phyloP scores from a whole-genome alignment of 169 alveolate genomes.

The Eimeria brunetti region DNA sequence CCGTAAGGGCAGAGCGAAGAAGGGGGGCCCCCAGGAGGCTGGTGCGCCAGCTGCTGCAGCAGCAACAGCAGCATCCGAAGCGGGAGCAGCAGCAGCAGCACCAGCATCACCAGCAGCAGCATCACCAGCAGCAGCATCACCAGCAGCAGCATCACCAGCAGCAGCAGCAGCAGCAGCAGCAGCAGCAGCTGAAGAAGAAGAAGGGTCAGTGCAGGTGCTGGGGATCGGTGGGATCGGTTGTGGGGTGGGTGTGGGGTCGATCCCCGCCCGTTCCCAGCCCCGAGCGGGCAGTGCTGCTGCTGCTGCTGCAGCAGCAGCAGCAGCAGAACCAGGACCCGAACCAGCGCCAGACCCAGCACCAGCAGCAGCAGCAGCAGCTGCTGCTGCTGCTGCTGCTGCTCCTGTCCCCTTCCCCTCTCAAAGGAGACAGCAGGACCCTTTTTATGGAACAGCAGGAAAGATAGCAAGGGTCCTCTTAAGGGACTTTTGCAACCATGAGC shows the following conservation, averaged over 20 bases:
- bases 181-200: neutral
- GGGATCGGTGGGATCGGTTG: neutral
- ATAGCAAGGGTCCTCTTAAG: neutral
- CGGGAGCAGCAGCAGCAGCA: neutral
- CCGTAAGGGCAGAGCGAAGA: neutral
- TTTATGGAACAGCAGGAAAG: conserved; percentile 49
- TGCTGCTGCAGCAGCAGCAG: neutral
- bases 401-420: neutral
- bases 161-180: conserved; percentile 2
- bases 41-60: neutral
- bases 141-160: too few species aligned
- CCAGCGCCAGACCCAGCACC: too few species aligned
- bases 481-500: conserved; percentile 53
- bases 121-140: too few species aligned
- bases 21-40: neutral
- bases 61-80: neutral
- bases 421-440: conserved; percentile 48
- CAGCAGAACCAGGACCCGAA: neutral
- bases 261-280: neutral
- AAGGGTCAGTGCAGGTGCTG: neutral
- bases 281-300: too few species aligned
- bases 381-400: conserved; percentile 15
- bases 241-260: neutral
- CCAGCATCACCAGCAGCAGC: too few species aligned
- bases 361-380: conserved; percentile 5